Evolutionary conservation across 2,329 filamentous ascomycete species (phyloP).

Genomic region (Alternaria triticina): DNA sequence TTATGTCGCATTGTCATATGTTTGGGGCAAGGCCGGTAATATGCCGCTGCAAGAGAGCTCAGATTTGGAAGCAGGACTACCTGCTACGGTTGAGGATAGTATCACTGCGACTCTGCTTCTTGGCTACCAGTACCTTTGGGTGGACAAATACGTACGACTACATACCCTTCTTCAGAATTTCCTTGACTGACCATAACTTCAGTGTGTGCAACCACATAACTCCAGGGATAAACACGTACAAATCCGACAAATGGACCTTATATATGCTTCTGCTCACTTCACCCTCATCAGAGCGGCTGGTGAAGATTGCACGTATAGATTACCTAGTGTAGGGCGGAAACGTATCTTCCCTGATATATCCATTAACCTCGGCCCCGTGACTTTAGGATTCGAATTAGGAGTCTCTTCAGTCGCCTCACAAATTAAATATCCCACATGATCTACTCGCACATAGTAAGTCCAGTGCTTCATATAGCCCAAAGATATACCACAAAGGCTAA

Average conservation of each 20-base stretch:
- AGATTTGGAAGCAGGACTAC: neutral
- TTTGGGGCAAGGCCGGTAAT: neutral
- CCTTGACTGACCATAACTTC: neutral
- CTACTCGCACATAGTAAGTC: neutral
- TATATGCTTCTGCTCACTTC: neutral
- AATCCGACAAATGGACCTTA: neutral
- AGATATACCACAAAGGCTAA: neutral
- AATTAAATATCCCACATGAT: neutral
- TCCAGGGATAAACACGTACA: neutral
- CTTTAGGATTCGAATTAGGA: neutral
- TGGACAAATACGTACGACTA: neutral
- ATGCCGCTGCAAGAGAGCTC: neutral
- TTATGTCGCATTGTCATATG: neutral
- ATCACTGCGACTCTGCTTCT: neutral
- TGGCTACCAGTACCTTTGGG: neutral
- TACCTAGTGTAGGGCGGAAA: neutral
- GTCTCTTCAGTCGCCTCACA: accelerated
- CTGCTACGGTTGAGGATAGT: neutral
- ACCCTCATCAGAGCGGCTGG: neutral
- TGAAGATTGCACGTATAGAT: neutral
- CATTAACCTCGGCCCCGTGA: neutral
- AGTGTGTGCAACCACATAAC: neutral
- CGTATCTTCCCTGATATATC: neutral
- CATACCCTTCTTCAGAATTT: neutral
- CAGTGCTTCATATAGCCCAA: neutral